Evolutionary conservation across 352 stramenopile genomes (phyloP).

Genomic region (Pythium rishiriense): DNA sequence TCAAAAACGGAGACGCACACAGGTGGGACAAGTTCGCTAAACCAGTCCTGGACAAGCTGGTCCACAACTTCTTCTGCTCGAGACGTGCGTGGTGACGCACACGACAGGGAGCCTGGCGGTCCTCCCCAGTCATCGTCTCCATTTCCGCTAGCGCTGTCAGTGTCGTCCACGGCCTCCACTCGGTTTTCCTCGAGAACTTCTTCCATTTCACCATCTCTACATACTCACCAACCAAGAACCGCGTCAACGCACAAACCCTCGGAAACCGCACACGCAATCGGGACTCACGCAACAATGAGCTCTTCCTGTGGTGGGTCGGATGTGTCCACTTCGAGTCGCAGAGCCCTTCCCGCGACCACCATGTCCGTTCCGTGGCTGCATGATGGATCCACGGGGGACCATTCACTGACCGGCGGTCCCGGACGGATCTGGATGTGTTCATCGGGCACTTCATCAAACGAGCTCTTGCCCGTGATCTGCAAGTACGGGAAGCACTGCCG

Average conservation of each 20-base stretch:
- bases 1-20: neutral
- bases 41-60: conserved; percentile 40
- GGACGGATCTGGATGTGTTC: conserved; percentile 43
- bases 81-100: conserved; percentile 20
- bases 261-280: no score
- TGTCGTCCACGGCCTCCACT: conserved; percentile 8
- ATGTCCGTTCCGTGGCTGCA: conserved; percentile 1
- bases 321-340: conserved; percentile 5
- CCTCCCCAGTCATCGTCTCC: neutral
- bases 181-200: conserved; percentile 37
- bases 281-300: conserved; percentile 29
- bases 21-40: conserved; percentile 28
- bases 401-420: neutral
- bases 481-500: conserved; percentile 51
- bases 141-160: neutral
- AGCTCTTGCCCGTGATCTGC: conserved; percentile 30
- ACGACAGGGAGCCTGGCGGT: conserved; percentile 6
- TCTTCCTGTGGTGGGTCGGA: conserved; percentile 25
- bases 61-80: conserved; percentile 41
- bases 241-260: conserved; percentile 1
- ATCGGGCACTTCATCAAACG: conserved; percentile 30
- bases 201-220: conserved; percentile 49
- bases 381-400: neutral
- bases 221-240: neutral
- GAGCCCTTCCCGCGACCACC: conserved; percentile 1